Evolutionary conservation across 306 rosid species (phyloP), one percentile per base, ranked within the genome.

Genomic region (Albizia julibrissin): DNA sequence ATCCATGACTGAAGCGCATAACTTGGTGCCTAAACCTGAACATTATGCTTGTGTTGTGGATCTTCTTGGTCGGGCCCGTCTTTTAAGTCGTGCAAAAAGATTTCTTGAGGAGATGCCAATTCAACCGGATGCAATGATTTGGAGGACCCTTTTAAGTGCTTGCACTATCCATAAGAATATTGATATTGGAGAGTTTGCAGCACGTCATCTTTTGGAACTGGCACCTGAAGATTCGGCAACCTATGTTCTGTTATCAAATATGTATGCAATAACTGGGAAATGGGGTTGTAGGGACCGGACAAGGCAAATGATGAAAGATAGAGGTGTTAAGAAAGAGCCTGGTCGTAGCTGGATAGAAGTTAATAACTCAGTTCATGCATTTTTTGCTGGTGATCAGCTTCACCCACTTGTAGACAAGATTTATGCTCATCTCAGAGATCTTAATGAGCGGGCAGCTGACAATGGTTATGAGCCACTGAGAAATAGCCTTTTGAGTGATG

Each of bases 121-220:
- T 77, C 83, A 86, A 82, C 93, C 94, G 49, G 97, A 94, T 86
- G 90, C 97, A 74, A 89, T 89, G 90, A 80, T 89, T 40, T 94
- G 98, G 97, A 88, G 98, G 88, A 90, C 98, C 77, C 91, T 94
- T 69, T 88, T 91, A 84, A 94, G 98, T 89, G 92, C 97, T 42
- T 92, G 91, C 84, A 86, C 80, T 50, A 82, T 86, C 83, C 92
- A 87, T 74, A 92, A 90, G 88, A 89, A 92, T 76, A 82, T 84
- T 59, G 92, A 89, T 74, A 89, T 94, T 72, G 98, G 98, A 75
- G 97, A 92, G 87, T 89, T 81, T 87, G 94, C 98, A 42, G 97
- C 97, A 10, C 69, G 78, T 16, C 89, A 90, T 90, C 98, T 92
- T 80, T 82, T 94, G 52, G 90, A 90, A 83, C 77, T 92, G 84